These are phyloP conservation scores for Ascoidea tarda DNA, from an alignment of 805 yeast species.

Conservation along the genomic window DNA sequence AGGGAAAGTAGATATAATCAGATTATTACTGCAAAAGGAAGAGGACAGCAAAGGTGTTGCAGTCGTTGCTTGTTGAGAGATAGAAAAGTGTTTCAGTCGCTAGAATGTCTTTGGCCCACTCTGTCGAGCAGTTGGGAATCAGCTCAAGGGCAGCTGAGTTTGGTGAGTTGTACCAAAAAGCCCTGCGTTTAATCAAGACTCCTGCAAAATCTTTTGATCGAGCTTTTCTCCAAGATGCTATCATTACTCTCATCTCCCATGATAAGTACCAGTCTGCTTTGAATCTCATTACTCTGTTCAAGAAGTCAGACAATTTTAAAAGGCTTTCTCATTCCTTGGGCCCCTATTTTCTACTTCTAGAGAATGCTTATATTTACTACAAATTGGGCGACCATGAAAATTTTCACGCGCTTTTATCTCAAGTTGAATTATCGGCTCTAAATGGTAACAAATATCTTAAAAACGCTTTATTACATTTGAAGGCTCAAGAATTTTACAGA, in stretches of 20 bases:
- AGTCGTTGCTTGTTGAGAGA: too few relatives aligned
- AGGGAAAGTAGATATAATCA: neutral
- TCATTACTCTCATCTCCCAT: slow-evolving; percentile 4
- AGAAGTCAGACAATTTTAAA: neutral
- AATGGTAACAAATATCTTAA: slow-evolving; percentile 6
- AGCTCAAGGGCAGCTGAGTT: neutral
- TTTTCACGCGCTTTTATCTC: slow-evolving; percentile 15
- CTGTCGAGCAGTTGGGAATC: neutral
- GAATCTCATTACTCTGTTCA: neutral
- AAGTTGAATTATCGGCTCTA: slow-evolving; percentile 11
- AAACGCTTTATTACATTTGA: slow-evolving; percentile 28
- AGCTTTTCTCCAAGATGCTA: slow-evolving; percentile 1
- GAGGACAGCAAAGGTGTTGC: neutral
- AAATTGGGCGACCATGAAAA: slow-evolving; percentile 27
- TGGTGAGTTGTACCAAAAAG: neutral
- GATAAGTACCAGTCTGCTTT: slow-evolving; percentile 5
- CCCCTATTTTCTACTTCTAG: slow-evolving; percentile 27
- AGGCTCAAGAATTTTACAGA: slow-evolving; percentile 39
- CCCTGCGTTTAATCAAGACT: too few relatives aligned
- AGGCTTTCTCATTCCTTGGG: slow-evolving; percentile 16
- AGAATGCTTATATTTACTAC: slow-evolving; percentile 49
- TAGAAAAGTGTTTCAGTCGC: too few relatives aligned
- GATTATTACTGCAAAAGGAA: neutral
- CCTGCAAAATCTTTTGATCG: neutral
- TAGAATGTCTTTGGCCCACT: neutral